Evolutionary conservation across 441 rosid genomes (phyloP).

Genomic region (Erysimum cheiri): DNA sequence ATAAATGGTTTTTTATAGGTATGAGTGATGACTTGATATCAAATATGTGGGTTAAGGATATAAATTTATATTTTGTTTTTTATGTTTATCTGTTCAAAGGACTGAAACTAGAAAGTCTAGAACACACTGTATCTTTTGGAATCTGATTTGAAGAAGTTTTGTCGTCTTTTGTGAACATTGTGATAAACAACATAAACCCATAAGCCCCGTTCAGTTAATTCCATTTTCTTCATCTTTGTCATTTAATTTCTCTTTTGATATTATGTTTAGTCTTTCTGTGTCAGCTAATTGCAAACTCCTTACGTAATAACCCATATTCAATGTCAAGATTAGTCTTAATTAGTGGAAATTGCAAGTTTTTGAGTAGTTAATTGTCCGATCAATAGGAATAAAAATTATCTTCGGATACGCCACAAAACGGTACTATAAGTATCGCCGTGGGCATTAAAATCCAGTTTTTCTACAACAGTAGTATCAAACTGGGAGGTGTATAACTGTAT

Average conservation of each 20-base stretch:
- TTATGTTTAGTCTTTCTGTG: neutral
- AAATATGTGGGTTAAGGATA: neutral
- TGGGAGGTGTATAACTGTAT: neutral
- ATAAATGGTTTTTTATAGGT: neutral
- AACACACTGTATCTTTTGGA: slow-evolving; percentile 19
- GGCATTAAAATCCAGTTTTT: neutral
- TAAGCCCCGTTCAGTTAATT: neutral
- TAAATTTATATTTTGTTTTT: neutral
- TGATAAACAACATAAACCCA: neutral
- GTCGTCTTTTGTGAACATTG: neutral
- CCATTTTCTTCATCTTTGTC: neutral
- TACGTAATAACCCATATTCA: neutral
- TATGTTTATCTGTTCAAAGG: neutral
- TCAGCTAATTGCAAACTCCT: neutral
- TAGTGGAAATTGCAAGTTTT: neutral
- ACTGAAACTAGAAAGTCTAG: neutral
- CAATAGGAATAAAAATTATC: neutral
- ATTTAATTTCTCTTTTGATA: neutral
- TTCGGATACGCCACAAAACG: neutral
- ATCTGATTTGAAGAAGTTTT: neutral
- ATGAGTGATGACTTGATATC: slow-evolving; percentile 1
- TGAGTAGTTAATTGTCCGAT: neutral
- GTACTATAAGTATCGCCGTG: neutral
- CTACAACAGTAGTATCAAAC: neutral
- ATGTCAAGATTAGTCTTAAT: neutral